Evolutionary conservation across 2,329 filamentous ascomycete genomes (phyloP), one percentile per base, ranked within the genome.

Genomic region (Sporothrix globosa): DNA sequence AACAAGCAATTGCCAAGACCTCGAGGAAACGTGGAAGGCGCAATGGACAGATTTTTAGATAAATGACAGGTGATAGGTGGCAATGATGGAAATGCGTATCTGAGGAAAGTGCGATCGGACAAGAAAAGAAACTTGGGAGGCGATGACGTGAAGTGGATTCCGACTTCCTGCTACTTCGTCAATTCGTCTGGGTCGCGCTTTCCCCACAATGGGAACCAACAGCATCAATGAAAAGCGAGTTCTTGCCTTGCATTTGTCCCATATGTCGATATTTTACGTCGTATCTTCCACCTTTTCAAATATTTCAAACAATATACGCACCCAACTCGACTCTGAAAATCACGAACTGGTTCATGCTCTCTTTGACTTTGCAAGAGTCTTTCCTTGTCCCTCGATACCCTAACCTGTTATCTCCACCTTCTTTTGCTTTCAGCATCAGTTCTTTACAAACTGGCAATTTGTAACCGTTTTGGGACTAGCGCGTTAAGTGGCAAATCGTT

Each of bases 1-100:
- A 50, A 65, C 41, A 65, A 65, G 44, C 61, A 50, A 50, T 65
- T 65, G 44, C 61, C 61, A 65, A 65, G 61, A 65, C 41, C 24
- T 50, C 60, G 41, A 60, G n/a, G 30, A 48, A 48, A n/a, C 9
- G 61, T 30, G 61, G 44, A 65, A 65, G 61, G 24, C n/a, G 14
- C 21, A 14, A 65, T 24, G 58, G 58, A 46, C 39, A 63, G 41
- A 63, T 63, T 11, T 21, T 44, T 11, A 34, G 41, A 63, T 63
- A 46, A 61, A 44, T 46, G 58, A 46, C 39, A 63, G 58, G 54
- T 58, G 30, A n/a, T 58, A 58, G 54, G 54, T n/a, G 54, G 54
- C 27, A 39, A 58, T n/a, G 54, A 27, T 21, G 11, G 39, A 48
- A 21, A 14, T 48, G 41, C 44, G 58, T 24, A 61, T 27, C 58